Conservation (phyloP, 768 basidiomycete species). For the Lactarius quietus region DNA sequence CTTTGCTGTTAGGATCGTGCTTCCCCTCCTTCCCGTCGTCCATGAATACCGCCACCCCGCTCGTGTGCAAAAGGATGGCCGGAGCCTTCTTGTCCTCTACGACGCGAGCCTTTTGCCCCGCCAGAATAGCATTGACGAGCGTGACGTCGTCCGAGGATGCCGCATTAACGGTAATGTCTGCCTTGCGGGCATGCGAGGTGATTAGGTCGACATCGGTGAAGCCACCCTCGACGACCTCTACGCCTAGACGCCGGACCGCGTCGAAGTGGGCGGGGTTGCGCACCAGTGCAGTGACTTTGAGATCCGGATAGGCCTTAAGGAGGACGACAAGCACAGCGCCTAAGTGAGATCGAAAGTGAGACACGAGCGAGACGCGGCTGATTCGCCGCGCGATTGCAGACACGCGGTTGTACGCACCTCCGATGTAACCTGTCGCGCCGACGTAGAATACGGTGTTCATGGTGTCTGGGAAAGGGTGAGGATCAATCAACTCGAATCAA, state of each 20-base stretch:
- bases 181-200: background rate
- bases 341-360: background rate
- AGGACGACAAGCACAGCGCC: conserved; percentile 16
- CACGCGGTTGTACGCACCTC: conserved; percentile 1
- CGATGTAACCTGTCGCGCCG: conserved; percentile 20
- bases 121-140: conserved; percentile 14
- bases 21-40: conserved; percentile 14
- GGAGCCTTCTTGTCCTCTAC: conserved; percentile 1
- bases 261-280: conserved; percentile 9
- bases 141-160: conserved; percentile 13
- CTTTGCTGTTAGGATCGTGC: conserved; percentile 5
- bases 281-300: conserved; percentile 17
- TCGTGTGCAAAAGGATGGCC: conserved; percentile 14
- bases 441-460: conserved; percentile 21
- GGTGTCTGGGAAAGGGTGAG: background rate
- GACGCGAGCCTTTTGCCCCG: conserved; percentile 15
- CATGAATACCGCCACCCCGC: conserved; percentile 14
- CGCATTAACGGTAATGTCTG: conserved; percentile 12
- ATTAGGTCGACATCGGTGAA: conserved; percentile 12
- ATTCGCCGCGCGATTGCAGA: background rate
- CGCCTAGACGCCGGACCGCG: background rate
- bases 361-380: no score
- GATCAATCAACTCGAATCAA: background rate
- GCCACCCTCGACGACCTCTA: conserved; percentile 10
- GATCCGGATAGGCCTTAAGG: background rate